Percentiles rank a stretch among this genome's conserved stretches.
These are phyloP conservation scores for Ballota nigra DNA, from an alignment of 257 asterid genomes.

Conservation along the genomic window DNA sequence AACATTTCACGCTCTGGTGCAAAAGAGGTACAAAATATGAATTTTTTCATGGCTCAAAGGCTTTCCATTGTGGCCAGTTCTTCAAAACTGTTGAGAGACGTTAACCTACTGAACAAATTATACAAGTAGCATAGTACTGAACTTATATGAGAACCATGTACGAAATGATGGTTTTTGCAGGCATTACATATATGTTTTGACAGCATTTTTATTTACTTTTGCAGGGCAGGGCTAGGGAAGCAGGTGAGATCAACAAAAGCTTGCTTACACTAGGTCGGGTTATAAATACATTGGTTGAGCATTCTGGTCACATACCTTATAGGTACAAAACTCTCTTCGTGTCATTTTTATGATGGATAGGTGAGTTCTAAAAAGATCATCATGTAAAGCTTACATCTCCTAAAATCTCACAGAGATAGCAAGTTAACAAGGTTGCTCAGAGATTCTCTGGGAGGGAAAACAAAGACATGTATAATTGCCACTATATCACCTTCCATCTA, in stretches of 20 bases:
- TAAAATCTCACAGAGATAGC: constrained; percentile 68
- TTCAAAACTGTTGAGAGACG: no score
- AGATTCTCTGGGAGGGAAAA: constrained; percentile 98
- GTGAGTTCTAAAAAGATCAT: not conserved
- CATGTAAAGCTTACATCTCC: not conserved
- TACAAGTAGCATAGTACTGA: not conserved
- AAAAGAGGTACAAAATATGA: constrained; percentile 61
- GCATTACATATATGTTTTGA: not conserved
- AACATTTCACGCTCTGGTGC: constrained; percentile 99
- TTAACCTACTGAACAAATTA: not conserved
- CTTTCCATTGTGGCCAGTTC: not conserved
- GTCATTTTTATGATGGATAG: not conserved
- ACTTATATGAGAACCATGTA: no score
- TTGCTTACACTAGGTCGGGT: constrained; percentile 97
- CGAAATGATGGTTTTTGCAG: no score
- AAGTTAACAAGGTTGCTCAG: constrained; percentile 82
- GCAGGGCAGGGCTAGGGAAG: constrained; percentile 99
- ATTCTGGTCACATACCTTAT: constrained; percentile 90
- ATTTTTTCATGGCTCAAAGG: not conserved
- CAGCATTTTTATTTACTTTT: constrained; percentile 15
- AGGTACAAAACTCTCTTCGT: constrained; percentile 42
- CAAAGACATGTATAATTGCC: constrained; percentile 96
- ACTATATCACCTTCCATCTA: constrained; percentile 90
- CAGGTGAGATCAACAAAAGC: constrained; percentile 99
- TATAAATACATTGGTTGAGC: constrained; percentile 92